Conservation (phyloP, 2,329 filamentous ascomycete species). For the Scedosporium minutisporum region DNA sequence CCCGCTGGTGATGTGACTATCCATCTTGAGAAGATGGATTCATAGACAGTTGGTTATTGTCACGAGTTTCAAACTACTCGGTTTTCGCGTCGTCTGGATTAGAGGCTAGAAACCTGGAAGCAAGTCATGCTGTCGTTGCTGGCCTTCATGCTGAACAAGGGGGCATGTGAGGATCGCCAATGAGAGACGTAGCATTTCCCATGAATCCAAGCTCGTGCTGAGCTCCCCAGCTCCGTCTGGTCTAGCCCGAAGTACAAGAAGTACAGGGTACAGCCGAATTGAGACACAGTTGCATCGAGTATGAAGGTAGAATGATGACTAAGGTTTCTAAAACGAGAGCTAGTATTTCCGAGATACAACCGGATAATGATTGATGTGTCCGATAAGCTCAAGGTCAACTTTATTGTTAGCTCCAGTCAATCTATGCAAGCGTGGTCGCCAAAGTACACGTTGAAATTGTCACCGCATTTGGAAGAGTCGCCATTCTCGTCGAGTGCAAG, state of each 20-base stretch:
- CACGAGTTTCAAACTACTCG: neutral
- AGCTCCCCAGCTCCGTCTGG: too few species aligned
- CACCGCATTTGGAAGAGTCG: neutral
- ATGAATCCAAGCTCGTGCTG: neutral
- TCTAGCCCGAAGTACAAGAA: too few species aligned
- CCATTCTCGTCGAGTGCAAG: neutral
- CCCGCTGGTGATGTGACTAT: neutral
- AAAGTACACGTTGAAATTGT: constrained; percentile 7
- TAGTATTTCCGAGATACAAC: neutral
- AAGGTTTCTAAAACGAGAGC: neutral
- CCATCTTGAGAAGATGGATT: neutral
- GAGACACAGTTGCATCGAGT: too few species aligned
- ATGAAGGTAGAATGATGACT: neutral
- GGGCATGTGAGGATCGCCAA: neutral
- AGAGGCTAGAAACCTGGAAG: neutral
- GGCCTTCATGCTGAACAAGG: neutral
- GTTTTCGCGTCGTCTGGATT: too few species aligned
- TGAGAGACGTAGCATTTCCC: neutral
- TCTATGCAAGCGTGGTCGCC: neutral
- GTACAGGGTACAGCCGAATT: too few species aligned
- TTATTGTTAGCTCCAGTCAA: too few species aligned
- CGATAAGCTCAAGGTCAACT: neutral
- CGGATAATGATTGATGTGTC: neutral
- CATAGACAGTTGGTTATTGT: neutral
- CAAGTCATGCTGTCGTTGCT: neutral